Conservation (phyloP, 176 grass and related monocot species). For the Puccinellia tenuiflora region DNA sequence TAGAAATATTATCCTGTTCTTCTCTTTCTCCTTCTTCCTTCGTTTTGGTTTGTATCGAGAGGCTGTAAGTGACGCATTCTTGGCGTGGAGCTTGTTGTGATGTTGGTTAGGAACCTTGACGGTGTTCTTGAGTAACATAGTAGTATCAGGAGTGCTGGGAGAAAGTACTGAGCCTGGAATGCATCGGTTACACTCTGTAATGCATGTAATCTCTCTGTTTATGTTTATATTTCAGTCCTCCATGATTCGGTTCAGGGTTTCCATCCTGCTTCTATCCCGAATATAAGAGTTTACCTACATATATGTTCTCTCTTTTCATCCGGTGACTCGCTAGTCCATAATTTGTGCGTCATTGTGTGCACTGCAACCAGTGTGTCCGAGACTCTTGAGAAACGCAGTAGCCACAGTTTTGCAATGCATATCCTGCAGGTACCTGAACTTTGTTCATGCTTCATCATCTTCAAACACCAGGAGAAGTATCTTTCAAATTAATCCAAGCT, state of each 20-base stretch:
- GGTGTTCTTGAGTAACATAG: slow-evolving; percentile 8
- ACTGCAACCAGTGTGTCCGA: neutral
- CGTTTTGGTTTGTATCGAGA: neutral
- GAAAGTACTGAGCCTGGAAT: slow-evolving; percentile 39
- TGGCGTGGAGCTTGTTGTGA: slow-evolving; percentile 25
- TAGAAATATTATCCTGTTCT: neutral
- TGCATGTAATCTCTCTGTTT: slow-evolving; percentile 25
- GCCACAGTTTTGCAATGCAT: neutral
- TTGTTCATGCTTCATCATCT: neutral
- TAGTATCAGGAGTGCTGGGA: neutral
- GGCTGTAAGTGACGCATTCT: slow-evolving; percentile 74
- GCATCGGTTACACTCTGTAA: slow-evolving; percentile 61
- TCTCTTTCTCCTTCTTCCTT: neutral
- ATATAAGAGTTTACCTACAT: neutral
- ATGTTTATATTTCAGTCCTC: neutral
- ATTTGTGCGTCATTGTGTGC: neutral
- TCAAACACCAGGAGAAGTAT: neutral
- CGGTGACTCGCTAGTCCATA: neutral
- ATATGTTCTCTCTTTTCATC: neutral
- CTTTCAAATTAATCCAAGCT: neutral
- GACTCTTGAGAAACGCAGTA: neutral
- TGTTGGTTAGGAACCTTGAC: slow-evolving; percentile 19
- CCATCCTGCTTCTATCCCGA: neutral
- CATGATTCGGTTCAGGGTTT: neutral
- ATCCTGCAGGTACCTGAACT: neutral